Conservation (phyloP, 345 rosid genomes). For the Arabis hirsuta region DNA sequence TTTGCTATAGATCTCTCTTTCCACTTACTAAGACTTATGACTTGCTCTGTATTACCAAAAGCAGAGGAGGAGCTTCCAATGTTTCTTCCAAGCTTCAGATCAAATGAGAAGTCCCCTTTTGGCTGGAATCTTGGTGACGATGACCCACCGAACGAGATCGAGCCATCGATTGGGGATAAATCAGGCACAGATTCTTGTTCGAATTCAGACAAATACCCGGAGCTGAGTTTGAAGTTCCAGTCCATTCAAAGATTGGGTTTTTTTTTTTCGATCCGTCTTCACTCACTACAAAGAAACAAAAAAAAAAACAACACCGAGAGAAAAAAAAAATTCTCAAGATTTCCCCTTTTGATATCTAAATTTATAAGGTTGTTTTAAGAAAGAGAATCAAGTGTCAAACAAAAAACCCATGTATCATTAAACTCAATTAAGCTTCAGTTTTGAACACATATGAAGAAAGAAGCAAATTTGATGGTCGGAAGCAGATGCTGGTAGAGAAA, state of each 20-base stretch:
- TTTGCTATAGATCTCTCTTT: conserved; percentile 49
- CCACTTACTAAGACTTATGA: conserved; percentile 44
- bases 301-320: conserved; percentile 8
- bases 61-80: conserved; percentile 48
- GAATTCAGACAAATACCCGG: conserved; percentile 61
- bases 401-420: conserved; percentile 15
- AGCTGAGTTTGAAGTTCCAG: conserved; percentile 68
- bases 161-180: conserved; percentile 47
- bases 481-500: neutral
- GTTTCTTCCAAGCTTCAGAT: conserved; percentile 74
- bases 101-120: conserved; percentile 63
- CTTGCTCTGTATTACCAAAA: conserved; percentile 45
- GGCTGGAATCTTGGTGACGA: conserved; percentile 22
- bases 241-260: conserved; percentile 56
- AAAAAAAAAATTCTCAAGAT: conserved; percentile 30
- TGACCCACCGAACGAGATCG: conserved; percentile 49
- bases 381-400: neutral
- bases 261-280: conserved; percentile 21
- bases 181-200: conserved; percentile 55
- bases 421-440: conserved; percentile 17
- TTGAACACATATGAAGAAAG: neutral
- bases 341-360: conserved; percentile 30
- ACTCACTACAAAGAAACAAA: conserved; percentile 24
- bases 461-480: neutral
- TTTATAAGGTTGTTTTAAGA: neutral